Evolutionary conservation across 805 yeast genomes (phyloP), one percentile per base, ranked within the genome.

Genomic region (Blastobotrys peoriensis): DNA sequence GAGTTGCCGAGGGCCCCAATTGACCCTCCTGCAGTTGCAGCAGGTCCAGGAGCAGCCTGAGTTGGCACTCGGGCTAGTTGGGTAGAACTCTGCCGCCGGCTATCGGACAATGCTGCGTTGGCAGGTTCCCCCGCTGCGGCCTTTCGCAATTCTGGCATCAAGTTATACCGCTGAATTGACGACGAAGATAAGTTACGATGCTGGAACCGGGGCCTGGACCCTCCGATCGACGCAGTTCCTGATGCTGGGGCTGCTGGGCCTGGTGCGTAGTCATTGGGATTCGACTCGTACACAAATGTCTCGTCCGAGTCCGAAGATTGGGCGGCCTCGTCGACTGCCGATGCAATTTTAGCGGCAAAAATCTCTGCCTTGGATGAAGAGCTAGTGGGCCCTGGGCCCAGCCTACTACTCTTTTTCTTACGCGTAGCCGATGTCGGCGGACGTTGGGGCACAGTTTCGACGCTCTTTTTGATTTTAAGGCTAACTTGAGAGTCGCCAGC

Each of bases 301-400:
- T 93, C 98, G 54, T 89, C 96, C 20, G 88, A 79, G 61, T 89
- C 97, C 27, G 89, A 81, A 34, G 84, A 79, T 23, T 62, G 59
- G 49, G 84, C 86, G 36, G 79, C 89, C 55, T 87, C 96, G 51
- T 84, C 95, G 3, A 91, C 94, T 1, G 98, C 98, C 45, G 87
- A 82, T 5, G 96, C 98, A 49, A 93, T 71, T 55, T 83, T 85
- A 0, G 98, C 97, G 6, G 97, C 98, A 63, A 93, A 93, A 48
- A 87, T 78, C 58, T 89, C 98, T 0, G 96, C 93, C 58, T 88
- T 76, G 5, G 95, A 79, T 13, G 30, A 25, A 13, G 30, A 25
- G 13, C 10, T 13, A 8, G 30, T 25, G 30, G 30, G 30, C 3
- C 86, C 75, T 4, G 65, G 57, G 4, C 60, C 62, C 21, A 54